A percentile compares a stretch with the other conserved stretches of the same genome.
These are phyloP conservation scores for Phytophthora hybrid DNA, from an alignment of 352 stramenopile genomes.

Conservation along the genomic window DNA sequence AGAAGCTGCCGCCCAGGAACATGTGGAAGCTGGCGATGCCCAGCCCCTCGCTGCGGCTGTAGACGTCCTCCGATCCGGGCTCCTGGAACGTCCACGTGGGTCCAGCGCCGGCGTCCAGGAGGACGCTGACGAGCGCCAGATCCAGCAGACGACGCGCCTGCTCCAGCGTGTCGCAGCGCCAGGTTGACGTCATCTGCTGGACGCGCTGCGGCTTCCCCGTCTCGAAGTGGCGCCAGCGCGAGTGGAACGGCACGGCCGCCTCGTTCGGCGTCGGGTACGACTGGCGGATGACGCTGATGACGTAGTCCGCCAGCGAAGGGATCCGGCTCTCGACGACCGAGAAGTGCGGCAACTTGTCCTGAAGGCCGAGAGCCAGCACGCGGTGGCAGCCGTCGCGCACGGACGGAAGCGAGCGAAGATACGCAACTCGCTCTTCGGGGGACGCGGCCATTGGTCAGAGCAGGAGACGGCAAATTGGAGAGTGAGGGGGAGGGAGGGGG, in stretches of 20 bases:
- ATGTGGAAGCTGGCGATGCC: slow-evolving; percentile 89
- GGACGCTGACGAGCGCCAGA: slow-evolving; percentile 79
- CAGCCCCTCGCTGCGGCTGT: slow-evolving; percentile 80
- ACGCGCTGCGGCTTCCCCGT: slow-evolving; percentile 73
- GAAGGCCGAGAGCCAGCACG: slow-evolving; percentile 60
- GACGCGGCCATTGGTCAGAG: neutral
- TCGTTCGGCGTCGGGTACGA: slow-evolving; percentile 59
- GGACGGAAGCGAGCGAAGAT: slow-evolving; percentile 76
- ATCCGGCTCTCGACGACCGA: slow-evolving; percentile 65
- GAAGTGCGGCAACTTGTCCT: slow-evolving; percentile 73
- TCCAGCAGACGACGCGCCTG: slow-evolving; percentile 75
- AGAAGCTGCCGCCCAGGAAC: slow-evolving; percentile 80
- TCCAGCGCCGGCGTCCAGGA: slow-evolving; percentile 82
- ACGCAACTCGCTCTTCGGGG: slow-evolving; percentile 47
- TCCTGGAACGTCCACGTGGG: slow-evolving; percentile 81
- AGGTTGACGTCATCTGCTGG: slow-evolving; percentile 53
- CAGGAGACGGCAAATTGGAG: neutral
- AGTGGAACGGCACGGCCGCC: slow-evolving; percentile 80
- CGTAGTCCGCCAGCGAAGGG: slow-evolving; percentile 68
- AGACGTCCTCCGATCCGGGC: slow-evolving; percentile 65
- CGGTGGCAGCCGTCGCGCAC: slow-evolving; percentile 76
- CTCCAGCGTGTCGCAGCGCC: slow-evolving; percentile 60
- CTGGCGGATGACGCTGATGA: slow-evolving; percentile 69
- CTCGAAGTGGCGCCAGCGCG: slow-evolving; percentile 85
- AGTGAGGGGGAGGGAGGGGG: no score